Percentiles rank a stretch among this genome's conserved stretches.
Evolutionary conservation across 768 basidiomycete genomes (phyloP).

Genomic region (Mycena haematopus): DNA sequence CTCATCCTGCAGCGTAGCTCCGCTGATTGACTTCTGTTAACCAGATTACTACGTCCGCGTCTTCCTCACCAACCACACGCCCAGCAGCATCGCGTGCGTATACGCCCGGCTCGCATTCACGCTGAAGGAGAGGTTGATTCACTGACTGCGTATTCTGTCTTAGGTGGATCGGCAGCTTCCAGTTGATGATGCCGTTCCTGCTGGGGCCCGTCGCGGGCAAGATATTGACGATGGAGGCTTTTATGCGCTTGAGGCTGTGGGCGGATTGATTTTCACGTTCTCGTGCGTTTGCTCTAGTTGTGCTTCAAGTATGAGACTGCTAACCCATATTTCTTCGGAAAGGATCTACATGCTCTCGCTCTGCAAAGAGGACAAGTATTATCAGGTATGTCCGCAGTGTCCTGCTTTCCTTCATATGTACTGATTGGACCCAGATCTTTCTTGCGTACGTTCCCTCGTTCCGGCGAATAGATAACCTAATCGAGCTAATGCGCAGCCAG

Average conservation of each 20-base stretch:
- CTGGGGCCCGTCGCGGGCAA: conserved; percentile 31
- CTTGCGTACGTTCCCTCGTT: background rate
- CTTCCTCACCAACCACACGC: conserved; percentile 10
- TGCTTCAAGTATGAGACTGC: background rate
- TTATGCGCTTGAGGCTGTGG: conserved; percentile 20
- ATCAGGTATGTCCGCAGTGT: conserved; percentile 22
- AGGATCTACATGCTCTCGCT: conserved; percentile 47
- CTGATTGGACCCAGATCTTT: background rate
- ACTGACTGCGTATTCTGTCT: background rate
- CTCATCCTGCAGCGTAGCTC: background rate
- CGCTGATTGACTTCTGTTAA: background rate
- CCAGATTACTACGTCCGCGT: background rate
- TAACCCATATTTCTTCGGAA: conserved; percentile 31
- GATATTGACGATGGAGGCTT: conserved; percentile 33
- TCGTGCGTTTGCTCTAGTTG: conserved; percentile 23
- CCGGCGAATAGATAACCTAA: background rate
- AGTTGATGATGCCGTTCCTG: conserved; percentile 34
- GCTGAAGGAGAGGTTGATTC: background rate
- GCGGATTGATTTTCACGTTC: conserved; percentile 29
- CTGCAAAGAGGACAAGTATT: conserved; percentile 42
- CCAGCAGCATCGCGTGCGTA: conserved; percentile 23
- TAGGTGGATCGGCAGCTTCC: conserved; percentile 33
- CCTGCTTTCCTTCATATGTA: too few species aligned
- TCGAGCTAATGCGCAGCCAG: conserved; percentile 17
- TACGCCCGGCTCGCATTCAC: background rate